Conservation (phyloP, 257 asterid species). For the Nicotiana noctiflora region DNA sequence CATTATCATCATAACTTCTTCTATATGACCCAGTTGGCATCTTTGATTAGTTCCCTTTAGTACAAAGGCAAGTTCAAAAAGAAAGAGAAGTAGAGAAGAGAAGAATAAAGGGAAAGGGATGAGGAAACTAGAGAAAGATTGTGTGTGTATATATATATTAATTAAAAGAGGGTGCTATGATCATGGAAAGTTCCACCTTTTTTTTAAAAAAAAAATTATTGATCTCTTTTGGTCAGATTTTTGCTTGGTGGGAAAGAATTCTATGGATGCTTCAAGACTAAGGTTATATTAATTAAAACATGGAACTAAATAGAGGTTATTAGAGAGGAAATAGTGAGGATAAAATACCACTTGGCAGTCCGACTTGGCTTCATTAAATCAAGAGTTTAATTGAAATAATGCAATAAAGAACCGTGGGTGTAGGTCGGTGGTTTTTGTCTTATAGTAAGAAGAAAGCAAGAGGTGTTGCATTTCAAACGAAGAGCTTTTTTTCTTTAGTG, state of each 20-base stretch:
- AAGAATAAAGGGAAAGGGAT: too few species aligned
- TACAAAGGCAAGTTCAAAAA: not conserved
- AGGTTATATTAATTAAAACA: not conserved
- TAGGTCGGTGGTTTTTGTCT: not conserved
- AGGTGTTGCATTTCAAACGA: not conserved
- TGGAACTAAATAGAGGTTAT: not conserved
- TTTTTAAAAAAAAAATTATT: too few species aligned
- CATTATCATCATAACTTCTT: not conserved
- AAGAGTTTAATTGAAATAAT: not conserved
- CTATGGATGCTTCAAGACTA: not conserved
- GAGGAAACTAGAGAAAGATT: not conserved
- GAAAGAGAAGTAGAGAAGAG: not conserved
- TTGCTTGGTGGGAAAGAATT: slow-evolving; percentile 9
- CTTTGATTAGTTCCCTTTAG: not conserved
- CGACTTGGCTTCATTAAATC: not conserved
- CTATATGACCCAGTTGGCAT: slow-evolving; percentile 13
- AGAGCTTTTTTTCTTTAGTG: not conserved
- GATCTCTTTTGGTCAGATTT: not conserved
- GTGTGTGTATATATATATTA: not conserved
- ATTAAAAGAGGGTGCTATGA: too few species aligned
- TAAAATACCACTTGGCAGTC: not conserved
- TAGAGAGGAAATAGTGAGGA: too few species aligned
- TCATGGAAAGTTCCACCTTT: not conserved
- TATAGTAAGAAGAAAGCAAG: not conserved
- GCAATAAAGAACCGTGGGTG: not conserved